phyloP scores from a whole-genome alignment of 1,139 yeast species.

The Kurtzmaniella quercitrusa region DNA sequence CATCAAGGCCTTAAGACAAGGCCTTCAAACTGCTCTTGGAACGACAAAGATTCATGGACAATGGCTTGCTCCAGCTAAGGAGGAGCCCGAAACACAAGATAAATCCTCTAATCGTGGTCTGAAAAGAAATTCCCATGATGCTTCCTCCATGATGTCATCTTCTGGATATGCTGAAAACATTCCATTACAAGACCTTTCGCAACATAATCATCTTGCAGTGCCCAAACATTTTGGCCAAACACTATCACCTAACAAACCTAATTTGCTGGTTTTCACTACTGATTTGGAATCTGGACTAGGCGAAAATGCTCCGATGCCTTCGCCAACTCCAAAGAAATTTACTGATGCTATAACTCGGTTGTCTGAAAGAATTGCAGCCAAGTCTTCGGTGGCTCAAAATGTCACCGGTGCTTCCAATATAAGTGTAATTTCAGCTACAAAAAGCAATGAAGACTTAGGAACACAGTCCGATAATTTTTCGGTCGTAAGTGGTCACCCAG shows the following conservation, averaged over 20 bases:
- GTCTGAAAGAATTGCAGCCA: constrained; percentile 40
- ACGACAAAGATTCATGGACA: constrained; percentile 20
- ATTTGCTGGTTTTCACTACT: constrained; percentile 1
- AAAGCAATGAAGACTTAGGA: background rate
- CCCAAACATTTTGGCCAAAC: background rate
- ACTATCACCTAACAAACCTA: background rate
- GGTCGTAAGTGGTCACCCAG: background rate
- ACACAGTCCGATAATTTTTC: background rate
- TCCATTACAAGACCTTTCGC: constrained; percentile 15
- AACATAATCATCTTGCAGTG: constrained; percentile 4
- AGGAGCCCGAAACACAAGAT: constrained; percentile 4
- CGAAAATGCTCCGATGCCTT: constrained; percentile 9
- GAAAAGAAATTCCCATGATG: background rate
- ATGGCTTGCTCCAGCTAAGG: constrained; percentile 27
- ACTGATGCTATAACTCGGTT: constrained; percentile 31
- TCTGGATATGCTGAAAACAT: constrained; percentile 19
- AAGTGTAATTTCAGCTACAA: background rate
- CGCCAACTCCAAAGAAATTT: constrained; percentile 21
- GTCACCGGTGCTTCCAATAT: background rate
- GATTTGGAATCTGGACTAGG: constrained; percentile 14
- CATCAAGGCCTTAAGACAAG: constrained; percentile 33
- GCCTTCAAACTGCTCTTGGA: constrained; percentile 37
- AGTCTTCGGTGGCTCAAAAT: background rate
- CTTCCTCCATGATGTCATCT: background rate
- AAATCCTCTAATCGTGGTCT: background rate